phyloP scores from a whole-genome alignment of 2,329 filamentous ascomycete species.

The Colletotrichum sp. region DNA sequence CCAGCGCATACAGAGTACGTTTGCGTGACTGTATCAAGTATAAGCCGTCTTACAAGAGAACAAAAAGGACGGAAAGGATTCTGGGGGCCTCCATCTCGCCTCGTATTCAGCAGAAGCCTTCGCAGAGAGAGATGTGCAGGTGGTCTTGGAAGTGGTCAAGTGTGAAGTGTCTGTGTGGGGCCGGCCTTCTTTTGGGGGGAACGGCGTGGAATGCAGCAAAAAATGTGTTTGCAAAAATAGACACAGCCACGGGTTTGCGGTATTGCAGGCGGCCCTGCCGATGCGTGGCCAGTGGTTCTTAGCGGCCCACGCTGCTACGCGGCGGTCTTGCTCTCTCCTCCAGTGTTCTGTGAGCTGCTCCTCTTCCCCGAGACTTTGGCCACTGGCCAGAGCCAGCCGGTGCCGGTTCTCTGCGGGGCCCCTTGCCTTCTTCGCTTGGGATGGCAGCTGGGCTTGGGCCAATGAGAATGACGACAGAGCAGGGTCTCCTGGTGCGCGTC shows the following conservation, averaged over 20 bases:
- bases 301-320: background rate
- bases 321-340: background rate
- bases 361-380: background rate
- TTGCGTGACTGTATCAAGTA: background rate
- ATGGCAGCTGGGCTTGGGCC: background rate
- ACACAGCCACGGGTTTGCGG: constrained; percentile 6
- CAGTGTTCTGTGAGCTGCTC: too few species aligned
- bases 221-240: constrained; percentile 14
- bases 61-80: background rate
- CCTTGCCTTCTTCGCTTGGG: background rate
- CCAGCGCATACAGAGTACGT: background rate
- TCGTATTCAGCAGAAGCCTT: constrained; percentile 12
- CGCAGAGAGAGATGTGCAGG: background rate
- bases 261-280: constrained; percentile 6
- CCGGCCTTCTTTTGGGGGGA: background rate
- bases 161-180: background rate
- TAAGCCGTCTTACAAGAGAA: background rate
- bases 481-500: background rate
- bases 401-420: background rate
- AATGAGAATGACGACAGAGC: background rate
- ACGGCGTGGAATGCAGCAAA: background rate
- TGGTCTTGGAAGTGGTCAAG: background rate
- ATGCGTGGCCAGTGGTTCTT: background rate
- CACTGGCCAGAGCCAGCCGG: background rate
- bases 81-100: background rate